Evolutionary conservation across 768 basidiomycete genomes (phyloP).

Genomic region (Tylopilus rubrobrunneus): DNA sequence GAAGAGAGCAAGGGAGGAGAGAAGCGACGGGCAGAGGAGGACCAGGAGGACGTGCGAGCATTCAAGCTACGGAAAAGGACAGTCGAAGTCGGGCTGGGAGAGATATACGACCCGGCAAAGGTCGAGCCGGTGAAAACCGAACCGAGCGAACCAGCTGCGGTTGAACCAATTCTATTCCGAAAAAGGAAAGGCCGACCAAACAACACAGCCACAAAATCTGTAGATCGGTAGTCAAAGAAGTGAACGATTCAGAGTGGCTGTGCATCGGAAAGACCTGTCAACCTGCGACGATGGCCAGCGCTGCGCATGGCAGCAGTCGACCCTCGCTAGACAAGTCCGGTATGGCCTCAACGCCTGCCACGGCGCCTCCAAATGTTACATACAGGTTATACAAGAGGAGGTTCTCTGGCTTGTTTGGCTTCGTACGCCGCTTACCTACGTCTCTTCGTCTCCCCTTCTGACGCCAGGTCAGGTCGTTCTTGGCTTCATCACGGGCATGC

Average conservation of each 20-base stretch:
- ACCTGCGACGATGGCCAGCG: background rate
- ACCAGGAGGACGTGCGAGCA: conserved; percentile 49
- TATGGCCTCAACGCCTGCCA: background rate
- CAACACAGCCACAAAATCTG: background rate
- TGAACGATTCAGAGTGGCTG: background rate
- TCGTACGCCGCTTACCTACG: conserved; percentile 36
- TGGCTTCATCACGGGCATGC: conserved; percentile 60
- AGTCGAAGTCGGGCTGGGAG: conserved; percentile 57
- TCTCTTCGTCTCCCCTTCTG: background rate
- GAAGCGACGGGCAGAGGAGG: conserved; percentile 39
- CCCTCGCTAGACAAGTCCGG: background rate
- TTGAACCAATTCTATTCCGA: conserved; percentile 18
- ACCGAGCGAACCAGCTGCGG: conserved; percentile 6
- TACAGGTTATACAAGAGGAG: conserved; percentile 71
- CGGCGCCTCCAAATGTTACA: background rate
- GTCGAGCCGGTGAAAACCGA: conserved; percentile 3
- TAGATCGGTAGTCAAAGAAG: background rate
- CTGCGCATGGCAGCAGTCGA: background rate
- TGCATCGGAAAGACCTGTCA: background rate
- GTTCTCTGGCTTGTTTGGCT: conserved; percentile 59
- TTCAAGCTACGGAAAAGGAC: conserved; percentile 72
- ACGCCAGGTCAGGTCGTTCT: conserved; percentile 46
- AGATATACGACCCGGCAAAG: conserved; percentile 74
- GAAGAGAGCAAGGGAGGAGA: background rate
- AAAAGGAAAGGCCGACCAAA: conserved; percentile 10